phyloP scores from a whole-genome alignment of 495 filamentous ascomycete genomes.

The Ascodesmis nigricans region DNA sequence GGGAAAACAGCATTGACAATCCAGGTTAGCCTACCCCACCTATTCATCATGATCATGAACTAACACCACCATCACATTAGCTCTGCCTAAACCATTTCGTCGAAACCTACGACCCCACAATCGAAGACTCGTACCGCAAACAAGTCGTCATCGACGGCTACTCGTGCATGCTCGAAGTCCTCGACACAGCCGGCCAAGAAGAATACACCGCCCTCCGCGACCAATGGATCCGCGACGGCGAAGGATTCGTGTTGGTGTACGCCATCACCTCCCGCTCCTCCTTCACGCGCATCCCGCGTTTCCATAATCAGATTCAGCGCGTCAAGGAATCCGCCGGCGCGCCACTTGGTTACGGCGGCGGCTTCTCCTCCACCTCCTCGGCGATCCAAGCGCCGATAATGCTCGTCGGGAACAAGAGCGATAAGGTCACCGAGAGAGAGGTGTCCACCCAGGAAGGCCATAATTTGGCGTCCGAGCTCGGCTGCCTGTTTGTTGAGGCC shows the following conservation, averaged over 20 bases:
- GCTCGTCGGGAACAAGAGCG: constrained; percentile 97
- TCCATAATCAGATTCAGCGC: constrained; percentile 88
- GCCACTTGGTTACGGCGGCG: constrained; percentile 16
- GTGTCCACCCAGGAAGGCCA: constrained; percentile 93
- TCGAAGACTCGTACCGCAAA: constrained; percentile 94
- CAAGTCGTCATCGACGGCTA: constrained; percentile 94
- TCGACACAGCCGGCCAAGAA: constrained; percentile 97
- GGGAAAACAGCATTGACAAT: constrained; percentile 97
- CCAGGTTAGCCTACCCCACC: constrained; percentile 42
- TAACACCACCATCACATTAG: constrained; percentile 24
- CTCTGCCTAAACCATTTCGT: constrained; percentile 60
- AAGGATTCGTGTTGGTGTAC: constrained; percentile 94
- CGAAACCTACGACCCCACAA: constrained; percentile 87
- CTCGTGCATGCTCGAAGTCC: constrained; percentile 93
- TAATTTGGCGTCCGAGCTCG: constrained; percentile 71
- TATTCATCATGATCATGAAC: constrained; percentile 1
- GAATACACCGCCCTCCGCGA: constrained; percentile 94
- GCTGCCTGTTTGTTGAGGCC: constrained; percentile 93
- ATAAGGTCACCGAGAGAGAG: constrained; percentile 82
- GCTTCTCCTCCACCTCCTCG: constrained; percentile 26
- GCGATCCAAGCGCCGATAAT: constrained; percentile 89
- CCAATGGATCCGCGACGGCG: constrained; percentile 95
- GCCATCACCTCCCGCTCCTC: constrained; percentile 91
- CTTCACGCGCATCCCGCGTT: constrained; percentile 81
- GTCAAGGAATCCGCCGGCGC: constrained; percentile 64